Percentiles rank a stretch among this genome's conserved stretches.
Conservation (phyloP, 768 basidiomycete genomes). For the Lactarius evosmus region DNA sequence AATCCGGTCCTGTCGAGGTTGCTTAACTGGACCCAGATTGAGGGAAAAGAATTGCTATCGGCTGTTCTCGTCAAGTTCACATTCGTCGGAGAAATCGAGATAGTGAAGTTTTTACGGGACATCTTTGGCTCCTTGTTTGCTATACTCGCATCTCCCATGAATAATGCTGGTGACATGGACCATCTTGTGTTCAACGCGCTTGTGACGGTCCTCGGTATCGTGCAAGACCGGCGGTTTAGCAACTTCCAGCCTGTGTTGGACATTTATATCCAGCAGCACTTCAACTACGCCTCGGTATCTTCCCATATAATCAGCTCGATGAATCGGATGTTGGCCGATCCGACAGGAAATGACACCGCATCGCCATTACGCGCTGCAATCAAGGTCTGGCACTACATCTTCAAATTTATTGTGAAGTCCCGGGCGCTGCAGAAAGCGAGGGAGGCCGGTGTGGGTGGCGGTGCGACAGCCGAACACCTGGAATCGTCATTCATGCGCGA, state of each 20-base stretch:
- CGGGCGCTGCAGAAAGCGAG: conserved; percentile 82
- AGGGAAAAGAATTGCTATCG: conserved; percentile 60
- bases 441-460: conserved; percentile 74
- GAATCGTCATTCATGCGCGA: conserved; percentile 85
- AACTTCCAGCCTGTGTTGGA: conserved; percentile 94
- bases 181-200: conserved; percentile 86
- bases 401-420: conserved; percentile 91
- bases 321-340: conserved; percentile 74
- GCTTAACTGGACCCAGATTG: conserved; percentile 74
- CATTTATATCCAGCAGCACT: conserved; percentile 89
- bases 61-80: conserved; percentile 79
- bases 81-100: conserved; percentile 92
- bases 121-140: conserved; percentile 93
- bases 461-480: conserved; percentile 80
- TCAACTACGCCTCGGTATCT: conserved; percentile 73
- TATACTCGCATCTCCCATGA: conserved; percentile 73
- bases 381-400: conserved; percentile 96
- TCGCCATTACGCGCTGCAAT: conserved; percentile 81
- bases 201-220: conserved; percentile 86
- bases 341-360: conserved; percentile 67
- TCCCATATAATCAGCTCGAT: conserved; percentile 85
- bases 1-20: conserved; percentile 79
- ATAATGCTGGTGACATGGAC: conserved; percentile 77
- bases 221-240: conserved; percentile 90
- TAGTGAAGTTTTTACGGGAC: conserved; percentile 86